Conservation (phyloP, 805 yeast species). For the Saturnispora besseyi region DNA sequence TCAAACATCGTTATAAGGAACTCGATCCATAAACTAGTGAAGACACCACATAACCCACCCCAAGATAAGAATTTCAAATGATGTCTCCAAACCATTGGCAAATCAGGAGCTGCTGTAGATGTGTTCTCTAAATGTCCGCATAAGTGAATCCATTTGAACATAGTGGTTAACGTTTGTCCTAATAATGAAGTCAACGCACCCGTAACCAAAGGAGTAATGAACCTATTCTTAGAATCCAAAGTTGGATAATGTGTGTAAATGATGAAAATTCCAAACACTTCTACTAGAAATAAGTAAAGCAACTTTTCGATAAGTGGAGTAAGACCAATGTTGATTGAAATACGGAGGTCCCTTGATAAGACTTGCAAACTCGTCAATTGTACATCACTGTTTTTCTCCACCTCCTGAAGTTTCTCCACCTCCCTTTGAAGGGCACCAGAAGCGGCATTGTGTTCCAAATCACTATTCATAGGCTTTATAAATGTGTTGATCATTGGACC, state of each 20-base stretch:
- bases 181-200: constrained; percentile 13
- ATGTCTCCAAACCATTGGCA: constrained; percentile 10
- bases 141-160: constrained; percentile 4
- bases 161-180: constrained; percentile 10
- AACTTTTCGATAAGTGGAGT: constrained; percentile 9
- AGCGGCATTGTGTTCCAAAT: constrained; percentile 1
- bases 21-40: constrained; percentile 48
- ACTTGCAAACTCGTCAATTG: neutral
- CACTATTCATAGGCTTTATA: neutral
- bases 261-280: constrained; percentile 12
- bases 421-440: neutral
- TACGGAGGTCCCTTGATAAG: neutral
- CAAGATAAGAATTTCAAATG: constrained; percentile 44
- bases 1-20: constrained; percentile 29
- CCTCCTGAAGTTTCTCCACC: neutral
- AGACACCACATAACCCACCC: constrained; percentile 52
- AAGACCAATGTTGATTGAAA: neutral
- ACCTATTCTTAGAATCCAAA: constrained; percentile 10
- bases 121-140: neutral
- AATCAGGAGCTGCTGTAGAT: neutral
- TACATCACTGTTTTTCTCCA: neutral
- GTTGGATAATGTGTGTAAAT: constrained; percentile 12
- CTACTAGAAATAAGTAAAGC: constrained; percentile 8
- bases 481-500: neutral
- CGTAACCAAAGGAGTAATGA: constrained; percentile 13